A percentile compares a stretch with the other conserved stretches of the same genome.
Evolutionary conservation across 2,329 filamentous ascomycete genomes (phyloP).

Genomic region (Madurella mycetomatis): DNA sequence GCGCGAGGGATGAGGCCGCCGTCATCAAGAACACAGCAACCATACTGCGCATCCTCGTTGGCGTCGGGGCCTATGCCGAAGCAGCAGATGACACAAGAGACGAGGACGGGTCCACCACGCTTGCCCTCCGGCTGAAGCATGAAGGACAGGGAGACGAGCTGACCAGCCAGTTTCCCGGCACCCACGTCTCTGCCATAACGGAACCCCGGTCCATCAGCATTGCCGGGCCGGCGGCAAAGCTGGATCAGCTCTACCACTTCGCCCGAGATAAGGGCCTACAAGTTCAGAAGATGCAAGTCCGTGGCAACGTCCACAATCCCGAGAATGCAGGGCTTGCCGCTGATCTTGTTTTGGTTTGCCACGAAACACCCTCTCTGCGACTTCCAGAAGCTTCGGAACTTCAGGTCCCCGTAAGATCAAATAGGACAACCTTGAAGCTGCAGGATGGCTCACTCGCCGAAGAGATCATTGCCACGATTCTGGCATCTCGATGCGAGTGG

Average conservation of each 20-base stretch:
- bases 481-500: conserved; percentile 12
- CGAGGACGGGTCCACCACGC: background rate
- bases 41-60: conserved; percentile 1
- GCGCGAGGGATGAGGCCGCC: conserved; percentile 3
- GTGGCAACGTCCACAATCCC: conserved; percentile 10
- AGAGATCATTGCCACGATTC: conserved; percentile 6
- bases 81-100: conserved; percentile 1
- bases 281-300: conserved; percentile 3
- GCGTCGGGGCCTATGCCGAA: conserved; percentile 5
- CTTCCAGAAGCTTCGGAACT: background rate
- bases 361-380: background rate
- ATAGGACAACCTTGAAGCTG: background rate
- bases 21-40: conserved; percentile 1
- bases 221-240: background rate
- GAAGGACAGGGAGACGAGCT: conserved; percentile 6
- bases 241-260: conserved; percentile 1
- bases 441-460: background rate
- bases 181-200: conserved; percentile 4
- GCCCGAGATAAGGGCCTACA: conserved; percentile 1
- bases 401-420: conserved; percentile 7
- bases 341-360: background rate
- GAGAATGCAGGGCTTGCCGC: conserved; percentile 6
- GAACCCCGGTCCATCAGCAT: conserved; percentile 4
- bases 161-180: background rate
- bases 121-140: conserved; percentile 3